Evolutionary conservation across 2,329 filamentous ascomycete genomes (phyloP), one percentile per base, ranked within the genome.

Genomic region (Curvularia verruculosa): DNA sequence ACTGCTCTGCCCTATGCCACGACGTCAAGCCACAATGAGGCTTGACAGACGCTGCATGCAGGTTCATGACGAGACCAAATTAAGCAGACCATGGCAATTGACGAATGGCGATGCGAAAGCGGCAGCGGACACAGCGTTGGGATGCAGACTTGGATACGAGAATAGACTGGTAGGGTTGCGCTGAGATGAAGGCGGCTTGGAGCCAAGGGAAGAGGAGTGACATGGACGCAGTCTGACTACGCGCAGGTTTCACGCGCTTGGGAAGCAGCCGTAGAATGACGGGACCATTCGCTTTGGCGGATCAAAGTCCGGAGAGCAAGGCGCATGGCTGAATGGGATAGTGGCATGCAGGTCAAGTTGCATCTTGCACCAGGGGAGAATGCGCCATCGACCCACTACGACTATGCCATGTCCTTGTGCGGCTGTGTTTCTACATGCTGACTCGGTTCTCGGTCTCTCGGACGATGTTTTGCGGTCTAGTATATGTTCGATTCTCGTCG

Each of bases 371-470:
- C 44, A 56, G 29, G 48, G 47, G 34, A 39, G 50, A 45, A 55
- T n/a, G 18, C 48, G 57, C 59, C 60, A 53, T 58, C n/a, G 60
- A 51, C 52, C 54, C 51, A 55, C 57, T 47, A 40, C 34, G 29
- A 18, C 37, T 19, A 23, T 23, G 37, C 37, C 41, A 36, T 41
- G 39, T n/a, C 13, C 21, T 41, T 5, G 21, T 23, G 39, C 23
- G 39, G 39, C 39, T 41, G 21, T 41, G 21, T 23, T 23, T 41
- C 15, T 24, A 24, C 19, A 24, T 41, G 21, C 41, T 44, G 51
- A 34, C 28, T 18, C 41, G 41, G 19, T 4, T 10, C 24, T 12
- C 7, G 15, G 41, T 28, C 24, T 26, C 19, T 28, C 24, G 13
- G 23, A n/a, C 24, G 41, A 26, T 18, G 23, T 3, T 44, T n/a